These are phyloP conservation scores for Discostella stelligera DNA, from an alignment of 352 stramenopile species.

Conservation along the genomic window DNA sequence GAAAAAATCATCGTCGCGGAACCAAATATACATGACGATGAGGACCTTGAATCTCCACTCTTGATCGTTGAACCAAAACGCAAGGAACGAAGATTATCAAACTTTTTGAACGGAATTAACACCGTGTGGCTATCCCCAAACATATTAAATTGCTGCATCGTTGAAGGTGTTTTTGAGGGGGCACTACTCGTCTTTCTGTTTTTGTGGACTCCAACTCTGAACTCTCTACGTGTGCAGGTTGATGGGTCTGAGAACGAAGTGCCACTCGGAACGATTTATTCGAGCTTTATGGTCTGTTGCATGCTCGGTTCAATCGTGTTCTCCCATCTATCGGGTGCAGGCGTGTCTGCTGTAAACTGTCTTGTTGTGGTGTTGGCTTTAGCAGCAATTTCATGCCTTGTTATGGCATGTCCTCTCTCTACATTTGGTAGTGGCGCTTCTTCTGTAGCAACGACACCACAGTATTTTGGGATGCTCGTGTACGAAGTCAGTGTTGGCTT, in stretches of 20 bases:
- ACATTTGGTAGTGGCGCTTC: not conserved
- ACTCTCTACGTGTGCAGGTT: conserved; percentile 41
- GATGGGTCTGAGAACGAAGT: conserved; percentile 42
- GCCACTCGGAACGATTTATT: conserved; percentile 85
- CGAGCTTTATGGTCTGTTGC: conserved; percentile 85
- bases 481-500: conserved; percentile 77
- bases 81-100: conserved; percentile 17
- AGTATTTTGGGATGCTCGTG: conserved; percentile 68
- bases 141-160: conserved; percentile 68
- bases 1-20: too few relatives aligned
- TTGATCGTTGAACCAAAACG: not conserved
- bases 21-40: conserved; percentile 7
- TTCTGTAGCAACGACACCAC: conserved; percentile 22
- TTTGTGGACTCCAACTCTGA: conserved; percentile 84
- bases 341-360: conserved; percentile 39
- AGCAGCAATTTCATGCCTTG: conserved; percentile 25
- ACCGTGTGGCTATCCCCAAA: conserved; percentile 64
- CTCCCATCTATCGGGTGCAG: conserved; percentile 60
- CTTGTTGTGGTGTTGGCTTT: conserved; percentile 26
- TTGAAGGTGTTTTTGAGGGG: conserved; percentile 75
- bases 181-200: conserved; percentile 89
- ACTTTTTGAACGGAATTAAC: conserved; percentile 26
- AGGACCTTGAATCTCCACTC: not conserved
- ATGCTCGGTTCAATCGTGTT: conserved; percentile 84
- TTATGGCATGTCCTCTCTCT: conserved; percentile 33